Percentiles rank a stretch among this genome's conserved stretches.
Conservation (phyloP, 768 basidiomycete genomes). For the Pleurotus cornucopiae region DNA sequence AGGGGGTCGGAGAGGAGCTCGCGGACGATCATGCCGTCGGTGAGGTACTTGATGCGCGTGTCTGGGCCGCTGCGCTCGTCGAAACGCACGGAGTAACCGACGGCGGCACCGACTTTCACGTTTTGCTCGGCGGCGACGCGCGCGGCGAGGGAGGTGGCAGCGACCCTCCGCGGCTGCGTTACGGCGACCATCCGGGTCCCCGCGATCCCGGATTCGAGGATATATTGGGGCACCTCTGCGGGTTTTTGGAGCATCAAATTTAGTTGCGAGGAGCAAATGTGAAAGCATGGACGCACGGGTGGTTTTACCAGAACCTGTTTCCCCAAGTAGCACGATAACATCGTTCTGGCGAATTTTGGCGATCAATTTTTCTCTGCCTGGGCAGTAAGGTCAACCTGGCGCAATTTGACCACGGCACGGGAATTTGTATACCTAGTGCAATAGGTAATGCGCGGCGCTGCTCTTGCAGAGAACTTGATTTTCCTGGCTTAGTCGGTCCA, state of each 20-base stretch:
- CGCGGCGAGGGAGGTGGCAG: constrained; percentile 89
- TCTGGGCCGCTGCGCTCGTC: constrained; percentile 70
- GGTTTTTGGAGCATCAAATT: too few species aligned
- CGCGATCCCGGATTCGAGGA: constrained; percentile 77
- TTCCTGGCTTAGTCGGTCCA: not conserved
- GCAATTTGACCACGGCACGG: not conserved
- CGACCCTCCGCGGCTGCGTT: constrained; percentile 93
- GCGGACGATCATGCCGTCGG: constrained; percentile 95
- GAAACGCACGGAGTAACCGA: constrained; percentile 96
- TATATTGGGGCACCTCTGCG: constrained; percentile 93
- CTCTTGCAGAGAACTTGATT: constrained; percentile 43
- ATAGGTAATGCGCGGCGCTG: constrained; percentile 75
- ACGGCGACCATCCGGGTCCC: constrained; percentile 78
- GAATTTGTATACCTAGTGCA: constrained; percentile 51
- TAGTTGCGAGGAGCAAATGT: too few species aligned
- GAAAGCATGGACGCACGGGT: constrained; percentile 69
- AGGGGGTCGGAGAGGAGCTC: constrained; percentile 81
- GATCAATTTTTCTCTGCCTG: constrained; percentile 74
- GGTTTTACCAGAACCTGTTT: constrained; percentile 98
- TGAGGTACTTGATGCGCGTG: constrained; percentile 93
- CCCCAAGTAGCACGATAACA: constrained; percentile 86
- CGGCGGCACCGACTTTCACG: constrained; percentile 62
- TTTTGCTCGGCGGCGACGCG: constrained; percentile 88
- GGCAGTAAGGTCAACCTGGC: constrained; percentile 1
- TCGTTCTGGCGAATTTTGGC: constrained; percentile 73